Conservation (phyloP, 441 rosid genomes). For the Flueggea neowawraea region DNA sequence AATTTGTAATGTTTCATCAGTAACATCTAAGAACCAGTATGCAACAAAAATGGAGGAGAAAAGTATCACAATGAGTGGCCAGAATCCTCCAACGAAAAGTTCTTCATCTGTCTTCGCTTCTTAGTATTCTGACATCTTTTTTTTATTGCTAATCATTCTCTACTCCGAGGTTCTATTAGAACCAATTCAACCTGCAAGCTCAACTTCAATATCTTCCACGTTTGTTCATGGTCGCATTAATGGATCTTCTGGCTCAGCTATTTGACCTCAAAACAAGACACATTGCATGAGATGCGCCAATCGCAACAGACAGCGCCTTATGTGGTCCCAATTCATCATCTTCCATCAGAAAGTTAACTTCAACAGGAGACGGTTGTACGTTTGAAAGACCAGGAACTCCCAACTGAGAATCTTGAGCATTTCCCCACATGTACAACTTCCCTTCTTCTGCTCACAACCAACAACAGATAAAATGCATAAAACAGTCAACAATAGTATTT, state of each 20-base stretch:
- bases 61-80: not conserved
- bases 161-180: too few relatives aligned
- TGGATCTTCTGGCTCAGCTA: not conserved
- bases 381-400: constrained; percentile 89
- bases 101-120: not conserved
- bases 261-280: constrained; percentile 67
- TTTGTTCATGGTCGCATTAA: not conserved
- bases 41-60: not conserved
- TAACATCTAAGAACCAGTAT: not conserved
- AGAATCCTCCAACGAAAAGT: not conserved
- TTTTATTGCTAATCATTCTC: not conserved
- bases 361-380: constrained; percentile 57
- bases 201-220: too few relatives aligned
- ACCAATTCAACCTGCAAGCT: too few relatives aligned
- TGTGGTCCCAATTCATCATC: constrained; percentile 55
- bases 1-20: too few relatives aligned
- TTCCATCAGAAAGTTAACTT: constrained; percentile 69
- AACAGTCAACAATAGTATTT: too few relatives aligned
- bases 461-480: not conserved
- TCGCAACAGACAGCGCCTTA: constrained; percentile 59
- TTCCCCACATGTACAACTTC: constrained; percentile 94
- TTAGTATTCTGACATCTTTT: too few relatives aligned
- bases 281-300: constrained; percentile 90
- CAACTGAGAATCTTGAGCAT: constrained; percentile 77
- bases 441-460: constrained; percentile 53